phyloP scores from a whole-genome alignment of 2,329 filamentous ascomycete species.

The Aureobasidium leucospermi region DNA sequence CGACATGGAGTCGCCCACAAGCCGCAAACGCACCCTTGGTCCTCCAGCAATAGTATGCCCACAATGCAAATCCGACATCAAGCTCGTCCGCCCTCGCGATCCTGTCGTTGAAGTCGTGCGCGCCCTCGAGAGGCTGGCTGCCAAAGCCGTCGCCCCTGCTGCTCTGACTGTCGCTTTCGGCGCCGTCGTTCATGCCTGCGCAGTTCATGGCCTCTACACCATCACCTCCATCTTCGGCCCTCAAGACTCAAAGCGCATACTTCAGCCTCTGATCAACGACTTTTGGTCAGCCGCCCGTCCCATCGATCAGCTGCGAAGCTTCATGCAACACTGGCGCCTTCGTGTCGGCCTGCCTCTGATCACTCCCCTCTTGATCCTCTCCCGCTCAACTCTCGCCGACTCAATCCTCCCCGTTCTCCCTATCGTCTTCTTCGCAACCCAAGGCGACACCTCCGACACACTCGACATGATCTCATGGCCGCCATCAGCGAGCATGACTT shows the following conservation, averaged over 20 bases:
- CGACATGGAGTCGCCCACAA: conserved; percentile 65
- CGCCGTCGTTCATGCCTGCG: conserved; percentile 36
- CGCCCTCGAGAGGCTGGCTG: conserved; percentile 49
- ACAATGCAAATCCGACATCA: conserved; percentile 78
- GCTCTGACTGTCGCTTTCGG: conserved; percentile 36
- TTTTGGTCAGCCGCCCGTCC: conserved; percentile 27
- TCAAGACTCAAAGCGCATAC: conserved; percentile 51
- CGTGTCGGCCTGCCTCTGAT: conserved; percentile 60
- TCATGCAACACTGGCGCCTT: conserved; percentile 41
- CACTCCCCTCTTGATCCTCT: conserved; percentile 59
- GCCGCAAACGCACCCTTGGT: conserved; percentile 37
- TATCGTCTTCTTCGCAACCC: conserved; percentile 52
- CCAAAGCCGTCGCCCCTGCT: conserved; percentile 56
- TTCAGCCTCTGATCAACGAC: conserved; percentile 35
- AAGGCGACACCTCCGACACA: conserved; percentile 37
- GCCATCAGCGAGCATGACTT: conserved; percentile 57
- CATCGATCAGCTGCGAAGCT: conserved; percentile 19
- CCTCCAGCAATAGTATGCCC: conserved; percentile 68
- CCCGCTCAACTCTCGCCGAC: conserved; percentile 57
- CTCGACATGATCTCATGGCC: conserved; percentile 56
- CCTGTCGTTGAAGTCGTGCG: conserved; percentile 61
- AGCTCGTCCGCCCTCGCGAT: conserved; percentile 67
- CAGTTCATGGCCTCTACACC: conserved; percentile 54
- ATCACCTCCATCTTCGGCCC: conserved; percentile 60
- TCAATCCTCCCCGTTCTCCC: conserved; percentile 56